Percentiles rank a stretch among this genome's conserved stretches.
Conservation (phyloP, 2,329 filamentous ascomycete species). For the Hirsutella minnesotensis region DNA sequence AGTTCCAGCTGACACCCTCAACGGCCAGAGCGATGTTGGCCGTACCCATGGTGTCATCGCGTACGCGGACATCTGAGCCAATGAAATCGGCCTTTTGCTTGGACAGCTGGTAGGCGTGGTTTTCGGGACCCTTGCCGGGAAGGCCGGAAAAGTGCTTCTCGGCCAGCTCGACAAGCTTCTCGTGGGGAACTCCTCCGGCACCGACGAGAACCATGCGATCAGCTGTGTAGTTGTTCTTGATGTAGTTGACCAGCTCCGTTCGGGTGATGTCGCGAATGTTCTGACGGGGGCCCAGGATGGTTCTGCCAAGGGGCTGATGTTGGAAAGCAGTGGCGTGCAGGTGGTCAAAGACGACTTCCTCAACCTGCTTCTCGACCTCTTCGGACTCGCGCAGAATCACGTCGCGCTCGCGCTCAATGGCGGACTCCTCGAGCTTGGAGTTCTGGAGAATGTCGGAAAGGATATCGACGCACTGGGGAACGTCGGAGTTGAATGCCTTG, state of each 20-base stretch:
- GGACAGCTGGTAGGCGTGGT: conserved; percentile 61
- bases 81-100: conserved; percentile 92
- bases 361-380: conserved; percentile 99
- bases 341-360: conserved; percentile 99
- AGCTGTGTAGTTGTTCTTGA: conserved; percentile 99
- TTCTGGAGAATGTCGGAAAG: conserved; percentile 98
- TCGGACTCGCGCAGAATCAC: conserved; percentile 98
- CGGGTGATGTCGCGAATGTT: conserved; percentile 96
- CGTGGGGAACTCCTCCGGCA: conserved; percentile 85
- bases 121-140: conserved; percentile 63
- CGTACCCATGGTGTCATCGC: conserved; percentile 90
- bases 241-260: conserved; percentile 85
- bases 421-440: conserved; percentile 87
- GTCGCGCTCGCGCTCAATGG: conserved; percentile 95
- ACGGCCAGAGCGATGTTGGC: conserved; percentile 98
- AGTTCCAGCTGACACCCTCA: conserved; percentile 99
- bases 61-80: conserved; percentile 88
- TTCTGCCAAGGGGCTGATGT: conserved; percentile 89
- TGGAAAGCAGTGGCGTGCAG: conserved; percentile 97
- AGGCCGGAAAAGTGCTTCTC: conserved; percentile 88
- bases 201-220: conserved; percentile 99
- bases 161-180: conserved; percentile 87
- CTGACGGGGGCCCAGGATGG: conserved; percentile 92
- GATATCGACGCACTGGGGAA: conserved; percentile 93
- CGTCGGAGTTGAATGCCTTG: conserved; percentile 97